A percentile compares a stretch with the other conserved stretches of the same genome.
phyloP scores from a whole-genome alignment of 495 filamentous ascomycete species.

The Friedmanniomyces simplex region DNA sequence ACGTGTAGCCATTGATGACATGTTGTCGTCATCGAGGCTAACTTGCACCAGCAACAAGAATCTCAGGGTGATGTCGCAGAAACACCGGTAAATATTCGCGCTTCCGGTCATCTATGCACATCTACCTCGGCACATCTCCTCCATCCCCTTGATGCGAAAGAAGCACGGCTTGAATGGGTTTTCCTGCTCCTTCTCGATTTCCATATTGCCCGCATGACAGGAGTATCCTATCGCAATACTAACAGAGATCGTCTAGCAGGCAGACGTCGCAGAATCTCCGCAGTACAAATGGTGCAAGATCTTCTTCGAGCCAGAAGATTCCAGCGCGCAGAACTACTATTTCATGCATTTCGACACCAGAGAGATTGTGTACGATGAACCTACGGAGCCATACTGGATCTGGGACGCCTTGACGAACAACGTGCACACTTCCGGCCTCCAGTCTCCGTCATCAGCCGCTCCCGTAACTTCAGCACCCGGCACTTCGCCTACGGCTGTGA shows the following conservation, averaged over 20 bases:
- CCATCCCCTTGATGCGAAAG: neutral
- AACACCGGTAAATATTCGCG: too few species aligned
- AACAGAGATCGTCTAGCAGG: neutral
- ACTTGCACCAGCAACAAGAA: too few species aligned
- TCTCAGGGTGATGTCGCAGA: too few species aligned
- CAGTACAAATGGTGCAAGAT: constrained; percentile 19
- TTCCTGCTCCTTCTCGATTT: neutral
- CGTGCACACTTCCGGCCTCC: constrained; percentile 9
- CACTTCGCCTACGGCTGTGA: neutral
- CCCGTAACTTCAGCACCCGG: neutral
- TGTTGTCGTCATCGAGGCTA: too few species aligned
- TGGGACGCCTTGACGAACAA: constrained; percentile 17
- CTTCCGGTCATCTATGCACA: too few species aligned
- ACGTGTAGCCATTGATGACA: too few species aligned
- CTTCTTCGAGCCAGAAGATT: constrained; percentile 7
- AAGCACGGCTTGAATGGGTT: neutral
- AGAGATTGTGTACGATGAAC: constrained; percentile 12
- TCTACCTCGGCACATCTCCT: too few species aligned
- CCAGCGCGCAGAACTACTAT: constrained; percentile 11
- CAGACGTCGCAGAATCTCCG: neutral
- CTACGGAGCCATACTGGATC: constrained; percentile 19
- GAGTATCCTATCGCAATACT: neutral
- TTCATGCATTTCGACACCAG: constrained; percentile 16
- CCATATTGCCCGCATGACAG: neutral
- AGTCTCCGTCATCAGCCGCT: neutral